Evolutionary conservation across 768 basidiomycete species (phyloP).

Genomic region (Krasilnikovozyma curviuscula): DNA sequence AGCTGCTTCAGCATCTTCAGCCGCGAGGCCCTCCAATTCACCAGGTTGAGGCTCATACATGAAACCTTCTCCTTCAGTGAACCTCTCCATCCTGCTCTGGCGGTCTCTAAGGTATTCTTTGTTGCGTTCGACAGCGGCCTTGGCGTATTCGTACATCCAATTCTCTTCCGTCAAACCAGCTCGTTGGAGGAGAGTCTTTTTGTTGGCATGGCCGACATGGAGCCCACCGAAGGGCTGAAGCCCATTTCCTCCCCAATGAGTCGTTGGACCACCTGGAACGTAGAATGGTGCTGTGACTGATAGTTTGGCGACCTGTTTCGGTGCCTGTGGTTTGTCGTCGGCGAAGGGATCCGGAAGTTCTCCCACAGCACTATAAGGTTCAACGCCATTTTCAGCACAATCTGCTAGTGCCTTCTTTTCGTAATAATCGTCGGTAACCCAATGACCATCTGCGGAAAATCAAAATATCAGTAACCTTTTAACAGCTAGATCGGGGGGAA

Average conservation of each 20-base stretch:
- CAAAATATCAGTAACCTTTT: neutral
- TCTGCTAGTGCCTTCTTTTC: slow-evolving; percentile 64
- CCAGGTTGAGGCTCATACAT: neutral
- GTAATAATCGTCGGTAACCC: slow-evolving; percentile 91
- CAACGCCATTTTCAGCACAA: slow-evolving; percentile 59
- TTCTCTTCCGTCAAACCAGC: slow-evolving; percentile 72
- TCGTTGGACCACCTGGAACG: slow-evolving; percentile 78
- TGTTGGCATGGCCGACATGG: slow-evolving; percentile 61
- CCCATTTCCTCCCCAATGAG: slow-evolving; percentile 66
- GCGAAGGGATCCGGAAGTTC: slow-evolving; percentile 49
- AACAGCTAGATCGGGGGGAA: neutral
- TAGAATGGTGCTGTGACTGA: slow-evolving; percentile 40
- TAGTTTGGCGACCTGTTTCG: neutral
- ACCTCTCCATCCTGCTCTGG: slow-evolving; percentile 12
- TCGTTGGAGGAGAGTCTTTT: slow-evolving; percentile 56
- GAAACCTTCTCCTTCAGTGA: slow-evolving; percentile 5
- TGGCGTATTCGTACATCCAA: slow-evolving; percentile 73
- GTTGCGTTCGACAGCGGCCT: slow-evolving; percentile 43
- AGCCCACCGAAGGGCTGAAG: slow-evolving; percentile 60
- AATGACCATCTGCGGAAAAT: slow-evolving; percentile 49
- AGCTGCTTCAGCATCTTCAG: neutral
- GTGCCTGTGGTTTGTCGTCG: neutral
- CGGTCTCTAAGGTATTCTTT: slow-evolving; percentile 23
- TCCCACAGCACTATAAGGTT: slow-evolving; percentile 62
- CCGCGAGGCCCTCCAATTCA: neutral